Base-by-base conservation (phyloP, 805 yeast genomes). In the Kuraishia molischiana region DNA sequence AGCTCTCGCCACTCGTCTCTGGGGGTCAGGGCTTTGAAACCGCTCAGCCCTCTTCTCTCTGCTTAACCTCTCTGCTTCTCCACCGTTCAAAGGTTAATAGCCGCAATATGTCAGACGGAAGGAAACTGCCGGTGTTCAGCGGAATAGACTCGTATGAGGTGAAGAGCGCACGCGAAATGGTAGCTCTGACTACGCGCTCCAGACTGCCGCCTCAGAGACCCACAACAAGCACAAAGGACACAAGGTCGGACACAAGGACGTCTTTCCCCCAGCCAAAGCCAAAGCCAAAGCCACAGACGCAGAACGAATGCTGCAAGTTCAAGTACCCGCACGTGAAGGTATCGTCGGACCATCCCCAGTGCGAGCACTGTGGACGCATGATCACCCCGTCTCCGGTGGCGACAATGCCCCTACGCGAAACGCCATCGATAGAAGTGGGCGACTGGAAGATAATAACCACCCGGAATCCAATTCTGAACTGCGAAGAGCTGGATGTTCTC, bases 301-400 rank as follows among this genome's bases (percentile, higher is more conserved):
- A 34, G 29, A 36, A 14, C 14, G 15, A 4, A 22, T 8, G 4
- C 11, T 29, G 19, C 26, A 38, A 5, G 34, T 29, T 24, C 33
- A 36, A 3, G 41, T 39, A 4, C 30, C 42, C 10, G 19, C 42
- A 11, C 42, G 35, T 24, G 36, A 34, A 5, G 36, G 19, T 18
- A 19, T 15, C n/a, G 44, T 58, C 26, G 34, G 29, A 44, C 13
- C 50, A 53, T 30, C 63, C 59, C 14, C 54, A 48, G 47, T 82
- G 90, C 51, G 58, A 51, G 3, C 73, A 72, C 41, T 83, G 92
- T 58, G 87, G 89, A 0, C 60, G 70, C 3, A 84, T 81, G 28
- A 79, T 82, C 6, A 79, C 81, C n/a, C 92, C 94, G 1, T 69
- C 85, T 1, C 94, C 92, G 2, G 67, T 65, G 19, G 76, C 90